A percentile compares a stretch with the other conserved stretches of the same genome.
Conservation (phyloP, 176 grass and related monocot species). For the Bolboschoenus planiculmis region DNA sequence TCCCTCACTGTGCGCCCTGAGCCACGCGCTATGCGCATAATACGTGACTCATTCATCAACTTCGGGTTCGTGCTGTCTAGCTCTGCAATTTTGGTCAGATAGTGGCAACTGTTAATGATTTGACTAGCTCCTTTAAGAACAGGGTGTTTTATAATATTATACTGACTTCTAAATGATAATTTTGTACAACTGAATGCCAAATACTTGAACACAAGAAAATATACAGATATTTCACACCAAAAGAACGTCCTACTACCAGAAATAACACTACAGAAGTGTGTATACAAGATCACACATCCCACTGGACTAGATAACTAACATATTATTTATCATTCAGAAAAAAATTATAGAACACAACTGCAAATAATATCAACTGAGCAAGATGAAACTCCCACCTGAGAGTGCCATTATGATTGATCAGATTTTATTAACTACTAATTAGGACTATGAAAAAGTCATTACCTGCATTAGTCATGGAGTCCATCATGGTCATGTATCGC, state of each 20-base stretch:
- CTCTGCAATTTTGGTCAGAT: constrained; percentile 33
- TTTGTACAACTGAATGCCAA: not conserved
- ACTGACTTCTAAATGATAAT: not conserved
- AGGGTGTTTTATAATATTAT: not conserved
- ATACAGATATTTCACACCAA: not conserved
- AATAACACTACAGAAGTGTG: not conserved
- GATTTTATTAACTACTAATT: not conserved
- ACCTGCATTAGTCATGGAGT: constrained; percentile 96
- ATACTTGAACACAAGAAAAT: not conserved
- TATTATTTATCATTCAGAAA: not conserved
- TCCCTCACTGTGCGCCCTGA: constrained; percentile 67
- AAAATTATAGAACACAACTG: not conserved
- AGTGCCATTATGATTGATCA: not conserved
- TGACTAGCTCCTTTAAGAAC: not conserved
- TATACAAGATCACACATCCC: not conserved
- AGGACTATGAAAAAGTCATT: not conserved
- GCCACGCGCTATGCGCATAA: constrained; percentile 59
- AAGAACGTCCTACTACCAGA: not conserved
- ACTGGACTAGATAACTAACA: not conserved
- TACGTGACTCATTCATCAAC: constrained; percentile 63
- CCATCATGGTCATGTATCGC: constrained; percentile 97
- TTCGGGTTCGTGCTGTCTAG: constrained; percentile 85
- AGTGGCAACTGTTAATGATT: not conserved
- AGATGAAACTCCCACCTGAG: not conserved
- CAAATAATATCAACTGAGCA: not conserved